Conservation (phyloP, 2,329 filamentous ascomycete genomes). For the Bertia moriformis region DNA sequence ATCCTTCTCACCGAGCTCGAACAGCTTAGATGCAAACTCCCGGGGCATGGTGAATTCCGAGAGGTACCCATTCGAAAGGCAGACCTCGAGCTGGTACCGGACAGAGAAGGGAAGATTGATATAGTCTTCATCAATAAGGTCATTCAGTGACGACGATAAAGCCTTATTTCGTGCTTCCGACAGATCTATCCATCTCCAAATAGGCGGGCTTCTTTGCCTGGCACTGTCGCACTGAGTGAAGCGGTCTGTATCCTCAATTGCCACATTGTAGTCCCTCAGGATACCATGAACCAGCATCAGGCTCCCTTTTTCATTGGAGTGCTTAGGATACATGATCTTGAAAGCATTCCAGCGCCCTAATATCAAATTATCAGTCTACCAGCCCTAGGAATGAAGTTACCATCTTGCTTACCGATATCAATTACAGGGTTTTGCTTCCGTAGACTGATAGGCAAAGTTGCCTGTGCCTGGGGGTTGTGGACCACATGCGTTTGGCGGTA, state of each 20-base stretch:
- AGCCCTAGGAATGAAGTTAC: background rate
- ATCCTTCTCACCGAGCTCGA: slow-evolving; percentile 25
- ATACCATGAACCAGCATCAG: background rate
- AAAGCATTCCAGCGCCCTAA: background rate
- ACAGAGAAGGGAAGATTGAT: slow-evolving; percentile 50
- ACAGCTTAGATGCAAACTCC: slow-evolving; percentile 53
- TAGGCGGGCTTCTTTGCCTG: background rate
- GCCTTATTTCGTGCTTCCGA: background rate
- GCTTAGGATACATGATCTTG: background rate
- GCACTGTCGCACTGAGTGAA: background rate
- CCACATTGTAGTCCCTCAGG: background rate
- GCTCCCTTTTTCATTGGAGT: background rate
- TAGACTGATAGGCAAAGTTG: background rate
- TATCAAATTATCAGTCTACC: background rate
- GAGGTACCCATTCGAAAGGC: slow-evolving; percentile 65
- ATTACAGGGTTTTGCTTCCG: background rate
- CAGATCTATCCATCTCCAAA: background rate
- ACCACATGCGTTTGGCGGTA: background rate
- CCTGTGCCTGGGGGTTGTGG: background rate
- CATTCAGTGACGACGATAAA: background rate
- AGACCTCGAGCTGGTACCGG: slow-evolving; percentile 84
- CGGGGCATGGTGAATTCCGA: slow-evolving; percentile 59
- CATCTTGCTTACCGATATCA: background rate
- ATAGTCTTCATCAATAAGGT: slow-evolving; percentile 4
- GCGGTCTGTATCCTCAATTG: background rate